Percentiles rank a stretch among this genome's conserved stretches.
Evolutionary conservation across 305 asterid species (phyloP).

Genomic region (Nicotiana rustica): DNA sequence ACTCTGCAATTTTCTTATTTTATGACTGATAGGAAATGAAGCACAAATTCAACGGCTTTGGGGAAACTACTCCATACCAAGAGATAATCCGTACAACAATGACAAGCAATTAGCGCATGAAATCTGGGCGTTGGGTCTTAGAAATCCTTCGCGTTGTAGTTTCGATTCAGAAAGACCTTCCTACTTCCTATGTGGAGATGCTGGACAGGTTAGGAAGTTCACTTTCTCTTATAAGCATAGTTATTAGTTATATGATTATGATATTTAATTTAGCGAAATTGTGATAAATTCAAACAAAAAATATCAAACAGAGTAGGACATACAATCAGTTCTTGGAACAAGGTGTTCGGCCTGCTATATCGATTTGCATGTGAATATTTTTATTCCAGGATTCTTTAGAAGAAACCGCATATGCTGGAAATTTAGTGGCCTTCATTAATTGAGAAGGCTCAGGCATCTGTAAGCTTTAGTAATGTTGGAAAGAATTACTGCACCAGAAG

Average conservation of each 20-base stretch:
- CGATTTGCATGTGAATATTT: background rate
- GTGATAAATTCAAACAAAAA: background rate
- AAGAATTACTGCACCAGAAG: background rate
- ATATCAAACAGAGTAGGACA: background rate
- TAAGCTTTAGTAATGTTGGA: background rate
- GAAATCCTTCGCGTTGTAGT: conserved; percentile 99
- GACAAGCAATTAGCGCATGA: conserved; percentile 70
- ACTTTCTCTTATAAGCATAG: background rate
- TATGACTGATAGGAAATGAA: background rate
- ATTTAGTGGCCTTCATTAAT: background rate
- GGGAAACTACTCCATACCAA: conserved; percentile 94
- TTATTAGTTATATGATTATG: background rate
- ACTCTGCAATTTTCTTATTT: background rate
- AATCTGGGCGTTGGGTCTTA: conserved; percentile 84
- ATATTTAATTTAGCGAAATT: background rate
- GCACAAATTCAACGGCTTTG: conserved; percentile 55
- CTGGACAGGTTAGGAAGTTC: conserved; percentile 67
- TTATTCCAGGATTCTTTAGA: background rate
- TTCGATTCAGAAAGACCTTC: conserved; percentile 87
- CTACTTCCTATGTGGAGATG: conserved; percentile 81
- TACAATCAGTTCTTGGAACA: background rate
- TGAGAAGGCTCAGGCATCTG: background rate
- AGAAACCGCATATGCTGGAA: background rate
- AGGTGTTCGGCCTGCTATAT: background rate
- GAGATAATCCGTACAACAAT: conserved; percentile 65